Evolutionary conservation across 2,329 filamentous ascomycete genomes (phyloP), one percentile per base, ranked within the genome.

Genomic region (Aspergillus hiratsukae): DNA sequence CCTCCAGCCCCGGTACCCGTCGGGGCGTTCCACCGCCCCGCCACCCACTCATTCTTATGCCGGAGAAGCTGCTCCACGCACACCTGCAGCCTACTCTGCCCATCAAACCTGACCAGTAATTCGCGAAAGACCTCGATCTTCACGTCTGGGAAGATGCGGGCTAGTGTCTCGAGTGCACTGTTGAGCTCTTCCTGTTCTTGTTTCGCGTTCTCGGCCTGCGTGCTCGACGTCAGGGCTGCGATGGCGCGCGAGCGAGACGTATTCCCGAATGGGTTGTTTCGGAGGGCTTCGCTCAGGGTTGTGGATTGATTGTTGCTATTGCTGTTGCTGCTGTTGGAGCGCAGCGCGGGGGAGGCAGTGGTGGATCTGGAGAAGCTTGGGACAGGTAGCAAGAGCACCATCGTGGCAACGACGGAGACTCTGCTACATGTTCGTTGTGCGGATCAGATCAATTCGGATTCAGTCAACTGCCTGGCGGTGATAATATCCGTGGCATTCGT

Each of bases 101-200:
- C 77, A 57, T 78, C 76, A 59, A 80, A 80, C 11, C 73, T 73
- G 4, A 72, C 61, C 21, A 80, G 68, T 28, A 80, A 61, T 62
- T 80, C 78, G 6, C 78, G 75, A 45, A 80, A 76, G 4, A 79
- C 77, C 57, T 80, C 78, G 53, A 76, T 64, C 51, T 73, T 73
- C 45, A 79, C 69, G 57, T 79, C 76, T 0, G 77, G 77, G 48
- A 80, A 80, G 11, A 79, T 67, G 10, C 68, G 67, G 3, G 73
- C 72, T 2, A 80, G 68, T 1, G 71, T 67, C 27, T 69, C 65
- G 10, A 80, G 64, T 21, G 75, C 72, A 9, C 67, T 60, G 59
- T 80, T 80, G 29, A 78, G 63, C 37, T 76, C 75, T 35, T 69
- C 63, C 40, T 73, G 69, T 46, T 75, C 72, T 4, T 63, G 69